A percentile compares a stretch with the other conserved stretches of the same genome.
Evolutionary conservation across 805 yeast species (phyloP).

Genomic region (Lachancea kluyveri): DNA sequence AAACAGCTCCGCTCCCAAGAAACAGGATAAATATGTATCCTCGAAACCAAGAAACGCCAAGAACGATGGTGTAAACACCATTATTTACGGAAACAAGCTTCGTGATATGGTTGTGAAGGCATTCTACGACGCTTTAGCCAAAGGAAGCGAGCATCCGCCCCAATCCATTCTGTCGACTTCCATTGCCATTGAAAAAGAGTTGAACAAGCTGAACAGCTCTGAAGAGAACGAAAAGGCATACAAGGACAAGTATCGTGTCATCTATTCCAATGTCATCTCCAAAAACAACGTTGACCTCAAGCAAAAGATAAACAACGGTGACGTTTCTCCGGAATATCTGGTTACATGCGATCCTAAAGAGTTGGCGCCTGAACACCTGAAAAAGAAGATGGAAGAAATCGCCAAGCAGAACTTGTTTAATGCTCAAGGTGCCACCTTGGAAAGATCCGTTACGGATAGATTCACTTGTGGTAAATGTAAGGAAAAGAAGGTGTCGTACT

Average conservation of each 20-base stretch:
- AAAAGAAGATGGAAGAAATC: constrained; percentile 76
- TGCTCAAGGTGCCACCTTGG: constrained; percentile 96
- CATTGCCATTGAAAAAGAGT: constrained; percentile 66
- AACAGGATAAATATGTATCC: constrained; percentile 38
- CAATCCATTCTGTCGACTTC: constrained; percentile 56
- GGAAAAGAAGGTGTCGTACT: constrained; percentile 92
- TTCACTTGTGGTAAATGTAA: constrained; percentile 98
- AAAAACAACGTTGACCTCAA: constrained; percentile 85
- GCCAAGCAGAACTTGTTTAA: constrained; percentile 87
- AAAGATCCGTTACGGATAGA: constrained; percentile 92
- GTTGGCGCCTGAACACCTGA: constrained; percentile 88
- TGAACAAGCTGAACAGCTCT: constrained; percentile 54
- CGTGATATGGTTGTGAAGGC: constrained; percentile 83
- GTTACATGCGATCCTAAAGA: constrained; percentile 87
- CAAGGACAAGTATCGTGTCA: constrained; percentile 77
- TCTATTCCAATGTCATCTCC: constrained; percentile 82
- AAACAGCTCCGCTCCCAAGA: constrained; percentile 11
- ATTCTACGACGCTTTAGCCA: constrained; percentile 81
- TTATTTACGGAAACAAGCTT: constrained; percentile 65
- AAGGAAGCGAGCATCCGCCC: constrained; percentile 64
- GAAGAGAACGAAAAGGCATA: constrained; percentile 48
- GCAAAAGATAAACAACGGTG: constrained; percentile 58
- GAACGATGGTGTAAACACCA: constrained; percentile 72
- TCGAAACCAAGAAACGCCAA: constrained; percentile 67
- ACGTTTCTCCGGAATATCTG: constrained; percentile 57